A percentile compares a stretch with the other conserved stretches of the same genome.
Conservation (phyloP, 2,329 filamentous ascomycete genomes). For the Cytospora mali region DNA sequence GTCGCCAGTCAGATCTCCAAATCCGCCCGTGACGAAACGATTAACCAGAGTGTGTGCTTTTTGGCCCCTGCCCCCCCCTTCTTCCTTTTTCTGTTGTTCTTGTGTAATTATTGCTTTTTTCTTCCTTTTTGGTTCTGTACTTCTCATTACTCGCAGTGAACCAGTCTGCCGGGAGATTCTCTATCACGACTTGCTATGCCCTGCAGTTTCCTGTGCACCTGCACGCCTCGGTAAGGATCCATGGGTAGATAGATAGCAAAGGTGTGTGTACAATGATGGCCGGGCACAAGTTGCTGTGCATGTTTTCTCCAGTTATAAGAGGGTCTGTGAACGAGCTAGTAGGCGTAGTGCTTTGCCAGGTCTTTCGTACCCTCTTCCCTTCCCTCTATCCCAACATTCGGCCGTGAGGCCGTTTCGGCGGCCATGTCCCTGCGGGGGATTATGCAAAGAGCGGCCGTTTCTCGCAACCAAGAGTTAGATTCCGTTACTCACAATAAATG, state of each 20-base stretch:
- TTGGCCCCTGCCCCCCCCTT: too few species aligned
- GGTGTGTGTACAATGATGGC: too few species aligned
- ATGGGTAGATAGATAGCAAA: neutral
- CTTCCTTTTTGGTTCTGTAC: too few species aligned
- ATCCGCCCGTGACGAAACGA: neutral
- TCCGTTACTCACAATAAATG: constrained; percentile 1
- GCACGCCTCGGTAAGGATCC: too few species aligned
- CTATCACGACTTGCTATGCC: neutral
- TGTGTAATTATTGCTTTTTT: neutral
- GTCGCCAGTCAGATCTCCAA: neutral
- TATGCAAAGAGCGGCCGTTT: neutral
- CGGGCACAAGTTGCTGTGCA: too few species aligned
- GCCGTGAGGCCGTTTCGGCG: neutral
- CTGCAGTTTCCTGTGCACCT: neutral
- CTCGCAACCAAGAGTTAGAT: constrained; percentile 2
- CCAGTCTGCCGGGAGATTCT: neutral
- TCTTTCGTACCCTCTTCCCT: neutral
- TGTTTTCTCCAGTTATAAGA: neutral
- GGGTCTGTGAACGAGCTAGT: neutral
- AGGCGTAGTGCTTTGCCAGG: neutral
- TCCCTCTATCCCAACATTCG: neutral
- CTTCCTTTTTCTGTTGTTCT: neutral
- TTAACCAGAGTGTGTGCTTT: too few species aligned
- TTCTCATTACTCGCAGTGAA: neutral
- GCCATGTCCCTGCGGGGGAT: constrained; percentile 1